Conservation (phyloP, 1,284 basidiomycete genomes). For the Meripilus lineatus region DNA sequence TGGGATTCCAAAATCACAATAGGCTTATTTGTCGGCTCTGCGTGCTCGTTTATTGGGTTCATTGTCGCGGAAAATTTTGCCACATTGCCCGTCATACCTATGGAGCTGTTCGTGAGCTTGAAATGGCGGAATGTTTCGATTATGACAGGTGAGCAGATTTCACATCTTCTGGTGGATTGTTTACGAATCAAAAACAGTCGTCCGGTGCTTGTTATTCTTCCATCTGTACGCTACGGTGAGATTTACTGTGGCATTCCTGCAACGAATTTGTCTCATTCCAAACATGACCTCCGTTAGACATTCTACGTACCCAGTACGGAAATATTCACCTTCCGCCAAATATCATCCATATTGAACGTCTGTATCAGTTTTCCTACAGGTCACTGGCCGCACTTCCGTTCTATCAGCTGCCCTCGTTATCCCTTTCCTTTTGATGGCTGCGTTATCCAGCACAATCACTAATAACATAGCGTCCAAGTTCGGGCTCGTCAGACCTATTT, state of each 20-base stretch:
- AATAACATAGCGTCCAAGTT: slow-evolving; percentile 19
- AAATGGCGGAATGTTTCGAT: slow-evolving; percentile 30
- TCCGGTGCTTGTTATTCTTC: slow-evolving; percentile 27
- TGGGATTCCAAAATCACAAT: slow-evolving; percentile 29
- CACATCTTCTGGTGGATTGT: not conserved
- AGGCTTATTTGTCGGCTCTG: slow-evolving; percentile 23
- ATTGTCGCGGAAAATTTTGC: slow-evolving; percentile 26
- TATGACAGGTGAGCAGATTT: slow-evolving; percentile 21
- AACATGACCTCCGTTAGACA: slow-evolving; percentile 15
- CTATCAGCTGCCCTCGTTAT: slow-evolving; percentile 28
- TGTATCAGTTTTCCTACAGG: slow-evolving; percentile 27
- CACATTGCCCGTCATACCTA: slow-evolving; percentile 24
- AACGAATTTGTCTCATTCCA: not conserved
- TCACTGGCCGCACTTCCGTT: slow-evolving; percentile 25
- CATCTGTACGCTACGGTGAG: slow-evolving; percentile 28
- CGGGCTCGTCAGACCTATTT: slow-evolving; percentile 18
- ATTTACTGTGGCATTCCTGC: slow-evolving; percentile 2
- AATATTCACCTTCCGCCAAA: not conserved
- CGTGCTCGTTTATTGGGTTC: slow-evolving; percentile 22
- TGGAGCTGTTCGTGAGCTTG: slow-evolving; percentile 25
- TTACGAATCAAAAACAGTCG: slow-evolving; percentile 10
- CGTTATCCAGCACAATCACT: slow-evolving; percentile 21
- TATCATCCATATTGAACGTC: not conserved
- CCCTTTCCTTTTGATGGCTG: slow-evolving; percentile 26
- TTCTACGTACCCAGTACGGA: slow-evolving; percentile 30